Base-by-base conservation (phyloP, 2,329 filamentous ascomycete species). In the Fusarium tuaranense region DNA sequence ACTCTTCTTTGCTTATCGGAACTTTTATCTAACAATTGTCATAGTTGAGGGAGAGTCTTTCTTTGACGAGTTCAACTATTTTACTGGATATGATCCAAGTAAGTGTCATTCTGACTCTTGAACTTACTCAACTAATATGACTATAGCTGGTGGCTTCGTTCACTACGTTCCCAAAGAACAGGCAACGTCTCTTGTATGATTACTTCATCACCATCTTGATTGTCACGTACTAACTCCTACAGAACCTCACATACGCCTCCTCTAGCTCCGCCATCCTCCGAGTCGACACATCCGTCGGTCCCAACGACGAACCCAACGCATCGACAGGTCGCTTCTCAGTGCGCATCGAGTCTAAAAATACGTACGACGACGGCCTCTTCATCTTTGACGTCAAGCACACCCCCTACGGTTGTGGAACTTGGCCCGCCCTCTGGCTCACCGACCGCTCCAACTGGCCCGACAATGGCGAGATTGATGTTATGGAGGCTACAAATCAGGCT, bases 341-440 rank as follows among this genome's bases (percentile, higher is more conserved):
- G 16, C 90, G 91, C 16, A 83, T 92, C 66, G 86, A 89, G 70
- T 92, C 91, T 39, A 91, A 89, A 78, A 84, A 81, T 53, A 87
- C 87, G 53, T 93, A 92, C 81, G 81, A 90, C 76, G 82, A 79
- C n/a, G 91, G 91, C 0, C 87, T 93, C n/a, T 93, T 92, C 82
- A 83, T 93, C 76, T 93, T 93, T 76, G 90, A 93, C 78, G 85
- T 93, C 73, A 85, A 87, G 70, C 91, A 92, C 81, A 89, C 88
- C 0, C 91, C 91, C 0, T 89, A 86, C 76, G 91, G 90, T 48
- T 93, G 91, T 77, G 90, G 86, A 5, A 90, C 87, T 25, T 93
- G 90, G 92, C 90, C 90, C 2, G 87, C 92, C 0, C 85, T 94
- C 13, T 93, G 92, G 92, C 84, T 93, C 8, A 85, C 86, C 0